Evolutionary conservation across 1,284 basidiomycete genomes (phyloP).

Genomic region (Trichosporon ovoides): DNA sequence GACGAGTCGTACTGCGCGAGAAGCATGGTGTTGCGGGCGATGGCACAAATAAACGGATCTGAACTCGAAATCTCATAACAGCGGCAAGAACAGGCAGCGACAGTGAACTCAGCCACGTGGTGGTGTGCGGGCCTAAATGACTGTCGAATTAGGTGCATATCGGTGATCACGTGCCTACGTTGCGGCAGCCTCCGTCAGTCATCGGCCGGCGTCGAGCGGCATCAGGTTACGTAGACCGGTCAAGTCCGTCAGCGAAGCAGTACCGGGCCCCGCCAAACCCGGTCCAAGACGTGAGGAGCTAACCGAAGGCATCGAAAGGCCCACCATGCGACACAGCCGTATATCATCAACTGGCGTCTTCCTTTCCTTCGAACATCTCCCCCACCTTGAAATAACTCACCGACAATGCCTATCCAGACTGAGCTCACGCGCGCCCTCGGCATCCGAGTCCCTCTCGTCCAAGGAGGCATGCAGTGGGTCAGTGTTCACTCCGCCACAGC

Average conservation of each 20-base stretch:
- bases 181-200: neutral
- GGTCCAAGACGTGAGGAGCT: neutral
- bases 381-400: neutral
- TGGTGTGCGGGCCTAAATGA: too few relatives aligned
- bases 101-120: neutral
- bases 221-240: too few relatives aligned
- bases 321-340: too few relatives aligned
- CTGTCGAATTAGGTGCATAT: too few relatives aligned
- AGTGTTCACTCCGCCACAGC: too few relatives aligned
- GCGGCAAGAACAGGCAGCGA: too few relatives aligned
- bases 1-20: conserved; percentile 46
- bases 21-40: conserved; percentile 24
- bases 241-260: neutral
- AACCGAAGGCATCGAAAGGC: too few relatives aligned
- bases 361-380: neutral
- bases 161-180: neutral
- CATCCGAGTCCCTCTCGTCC: conserved; percentile 57
- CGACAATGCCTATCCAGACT: conserved; percentile 50
- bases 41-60: conserved; percentile 7
- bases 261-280: too few relatives aligned
- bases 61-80: too few relatives aligned
- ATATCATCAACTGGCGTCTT: neutral
- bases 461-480: conserved; percentile 44
- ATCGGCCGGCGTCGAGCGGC: neutral
- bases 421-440: conserved; percentile 50